These are phyloP conservation scores for Venturia effusa DNA, from an alignment of 2,329 filamentous ascomycete genomes.

Conservation along the genomic window DNA sequence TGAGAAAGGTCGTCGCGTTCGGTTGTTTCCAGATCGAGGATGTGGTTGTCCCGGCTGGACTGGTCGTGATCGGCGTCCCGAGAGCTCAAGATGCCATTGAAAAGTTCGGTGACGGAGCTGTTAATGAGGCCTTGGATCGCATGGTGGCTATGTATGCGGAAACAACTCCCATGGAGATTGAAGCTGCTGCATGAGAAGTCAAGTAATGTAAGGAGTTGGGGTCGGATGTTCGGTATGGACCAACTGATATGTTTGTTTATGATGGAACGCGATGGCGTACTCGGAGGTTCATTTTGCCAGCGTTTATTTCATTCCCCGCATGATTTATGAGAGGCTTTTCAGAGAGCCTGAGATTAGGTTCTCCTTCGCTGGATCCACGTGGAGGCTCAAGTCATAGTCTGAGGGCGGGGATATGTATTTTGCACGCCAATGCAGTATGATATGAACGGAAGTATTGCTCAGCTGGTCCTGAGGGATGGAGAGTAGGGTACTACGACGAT, in stretches of 20 bases:
- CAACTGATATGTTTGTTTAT: not conserved
- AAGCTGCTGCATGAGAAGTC: not conserved
- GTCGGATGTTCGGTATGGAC: not conserved
- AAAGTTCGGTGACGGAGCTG: conserved; percentile 30
- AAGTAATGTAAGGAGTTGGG: not conserved
- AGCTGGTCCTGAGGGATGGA: too few species aligned
- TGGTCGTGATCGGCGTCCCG: conserved; percentile 50
- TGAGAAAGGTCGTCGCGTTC: conserved; percentile 49
- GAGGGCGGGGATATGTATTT: too few species aligned
- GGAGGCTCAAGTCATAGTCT: too few species aligned
- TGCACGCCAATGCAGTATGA: too few species aligned
- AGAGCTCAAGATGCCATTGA: conserved; percentile 47
- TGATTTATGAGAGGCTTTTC: not conserved
- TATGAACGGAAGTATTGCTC: too few species aligned
- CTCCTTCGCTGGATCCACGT: too few species aligned
- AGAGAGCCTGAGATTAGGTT: too few species aligned
- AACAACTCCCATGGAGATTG: not conserved
- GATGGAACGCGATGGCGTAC: not conserved
- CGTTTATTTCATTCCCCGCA: not conserved
- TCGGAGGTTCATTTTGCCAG: not conserved
- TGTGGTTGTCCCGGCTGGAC: conserved; percentile 43
- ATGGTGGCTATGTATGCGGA: conserved; percentile 8
- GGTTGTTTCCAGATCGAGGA: conserved; percentile 49
- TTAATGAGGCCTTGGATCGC: not conserved
- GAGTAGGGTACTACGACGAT: too few species aligned